Conservation (phyloP, 495 filamentous ascomycete species). For the Articulospora tetracladia region DNA sequence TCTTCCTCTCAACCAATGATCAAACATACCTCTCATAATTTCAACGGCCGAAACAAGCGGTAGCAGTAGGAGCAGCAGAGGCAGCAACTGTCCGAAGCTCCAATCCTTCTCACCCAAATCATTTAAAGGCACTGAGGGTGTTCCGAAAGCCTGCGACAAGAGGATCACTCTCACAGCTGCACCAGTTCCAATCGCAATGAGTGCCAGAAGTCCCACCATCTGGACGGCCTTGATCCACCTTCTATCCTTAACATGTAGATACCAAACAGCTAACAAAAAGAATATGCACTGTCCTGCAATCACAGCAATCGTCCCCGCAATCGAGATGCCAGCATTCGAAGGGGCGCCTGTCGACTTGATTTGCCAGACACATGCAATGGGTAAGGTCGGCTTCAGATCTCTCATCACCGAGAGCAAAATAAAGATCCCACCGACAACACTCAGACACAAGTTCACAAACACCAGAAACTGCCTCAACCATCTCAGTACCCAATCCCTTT, state of each 20-base stretch:
- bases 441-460: constrained; percentile 52
- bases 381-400: constrained; percentile 40
- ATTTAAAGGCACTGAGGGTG: constrained; percentile 33
- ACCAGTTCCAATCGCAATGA: constrained; percentile 44
- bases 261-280: constrained; percentile 51
- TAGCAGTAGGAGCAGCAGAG: constrained; percentile 47
- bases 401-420: constrained; percentile 42
- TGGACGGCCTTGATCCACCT: constrained; percentile 44
- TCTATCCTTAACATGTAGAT: constrained; percentile 43
- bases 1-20: neutral
- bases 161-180: constrained; percentile 46
- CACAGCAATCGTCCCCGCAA: constrained; percentile 47
- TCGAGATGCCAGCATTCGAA: constrained; percentile 35
- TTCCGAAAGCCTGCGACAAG: constrained; percentile 49
- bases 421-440: constrained; percentile 43
- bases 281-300: constrained; percentile 45
- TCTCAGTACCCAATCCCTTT: constrained; percentile 55
- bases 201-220: constrained; percentile 39
- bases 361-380: constrained; percentile 50
- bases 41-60: constrained; percentile 51
- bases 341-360: constrained; percentile 16
- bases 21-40: constrained; percentile 42
- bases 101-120: constrained; percentile 50
- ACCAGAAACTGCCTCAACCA: constrained; percentile 58
- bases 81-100: constrained; percentile 55